Evolutionary conservation across 768 basidiomycete genomes (phyloP).

Genomic region (Exidia glandulosa): DNA sequence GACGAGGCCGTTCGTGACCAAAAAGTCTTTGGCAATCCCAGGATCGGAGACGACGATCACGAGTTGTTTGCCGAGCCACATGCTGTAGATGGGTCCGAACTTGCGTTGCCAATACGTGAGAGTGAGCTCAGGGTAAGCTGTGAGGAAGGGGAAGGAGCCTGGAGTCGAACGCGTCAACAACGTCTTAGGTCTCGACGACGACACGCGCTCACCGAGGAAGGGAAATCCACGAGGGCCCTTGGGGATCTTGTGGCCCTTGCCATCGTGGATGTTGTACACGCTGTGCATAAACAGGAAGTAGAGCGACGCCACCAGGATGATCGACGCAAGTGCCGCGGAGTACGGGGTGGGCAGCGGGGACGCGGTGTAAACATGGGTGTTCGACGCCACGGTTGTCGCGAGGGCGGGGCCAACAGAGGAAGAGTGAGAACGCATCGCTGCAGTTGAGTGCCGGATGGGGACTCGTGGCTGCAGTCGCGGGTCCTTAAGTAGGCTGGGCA

Average conservation of each 20-base stretch:
- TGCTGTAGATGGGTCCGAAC: constrained; percentile 33
- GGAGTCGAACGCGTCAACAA: neutral
- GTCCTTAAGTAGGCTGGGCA: neutral
- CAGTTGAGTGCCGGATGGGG: neutral
- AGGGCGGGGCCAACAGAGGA: neutral
- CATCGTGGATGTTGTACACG: neutral
- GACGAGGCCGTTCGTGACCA: constrained; percentile 33
- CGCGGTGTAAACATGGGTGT: neutral
- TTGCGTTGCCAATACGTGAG: constrained; percentile 32
- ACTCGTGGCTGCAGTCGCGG: neutral
- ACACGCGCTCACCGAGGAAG: neutral
- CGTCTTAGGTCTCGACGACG: neutral
- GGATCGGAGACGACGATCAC: constrained; percentile 37
- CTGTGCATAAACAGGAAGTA: neutral
- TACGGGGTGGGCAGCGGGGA: neutral
- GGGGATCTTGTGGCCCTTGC: neutral
- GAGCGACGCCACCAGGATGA: neutral
- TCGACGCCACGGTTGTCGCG: neutral
- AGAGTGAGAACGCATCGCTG: neutral
- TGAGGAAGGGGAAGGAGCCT: constrained; percentile 17
- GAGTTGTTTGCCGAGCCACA: constrained; percentile 37
- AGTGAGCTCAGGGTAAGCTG: constrained; percentile 30
- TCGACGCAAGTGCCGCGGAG: neutral
- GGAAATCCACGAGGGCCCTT: neutral
- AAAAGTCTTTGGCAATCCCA: constrained; percentile 30